Evolutionary conservation across 2,329 filamentous ascomycete species (phyloP), one percentile per base, ranked within the genome.

Genomic region (Beauveria australis): DNA sequence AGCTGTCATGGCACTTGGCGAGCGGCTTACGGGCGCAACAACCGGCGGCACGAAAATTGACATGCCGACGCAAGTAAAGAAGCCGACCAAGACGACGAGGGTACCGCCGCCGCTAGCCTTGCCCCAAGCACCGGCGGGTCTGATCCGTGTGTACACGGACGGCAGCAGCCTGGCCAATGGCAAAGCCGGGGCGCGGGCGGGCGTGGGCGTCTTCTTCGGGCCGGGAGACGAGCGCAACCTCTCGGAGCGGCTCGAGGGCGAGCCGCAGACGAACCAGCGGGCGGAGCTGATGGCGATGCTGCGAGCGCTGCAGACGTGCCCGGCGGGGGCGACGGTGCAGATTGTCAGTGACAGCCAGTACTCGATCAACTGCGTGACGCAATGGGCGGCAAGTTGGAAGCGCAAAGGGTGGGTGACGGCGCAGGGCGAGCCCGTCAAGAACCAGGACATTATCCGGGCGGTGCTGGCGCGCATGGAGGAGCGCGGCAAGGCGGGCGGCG

Each of bases 271-370:
- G 1, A 99, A 99, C 71, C 91, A 97, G 73, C 89, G 94, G 3
- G 94, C 93, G n/a, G 94, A 99, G 76, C 79, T 99, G 62, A 92
- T 89, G 26, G 94, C 92, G 8, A 88, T 97, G 64, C 79, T 90
- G 33, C 88, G 92, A 61, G 92, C 92, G 0, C 79, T 97, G 24
- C 86, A 97, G 68, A 83, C 88, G 51, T 85, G 87, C 2, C 87
- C 89, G 0, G 75, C 82, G 18, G 79, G 87, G 61, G 81, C 89
- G 61, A 79, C 85, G 62, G 82, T 95, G 14, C 81, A 86, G 61
- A 95, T 99, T 65, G 82, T 87, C 70, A 92, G 87, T n/a, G 94
- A 99, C 75, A 94, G 89, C 73, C 86, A 87, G 68, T 97, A 97
- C 75, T 83, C 90, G 1, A 96, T 97, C 73, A 88, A 92, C 66